Percentiles rank a stretch among this genome's conserved stretches.
Conservation (phyloP, 1,284 basidiomycete species). For the Sporisorium iseilematis-ciliati region DNA sequence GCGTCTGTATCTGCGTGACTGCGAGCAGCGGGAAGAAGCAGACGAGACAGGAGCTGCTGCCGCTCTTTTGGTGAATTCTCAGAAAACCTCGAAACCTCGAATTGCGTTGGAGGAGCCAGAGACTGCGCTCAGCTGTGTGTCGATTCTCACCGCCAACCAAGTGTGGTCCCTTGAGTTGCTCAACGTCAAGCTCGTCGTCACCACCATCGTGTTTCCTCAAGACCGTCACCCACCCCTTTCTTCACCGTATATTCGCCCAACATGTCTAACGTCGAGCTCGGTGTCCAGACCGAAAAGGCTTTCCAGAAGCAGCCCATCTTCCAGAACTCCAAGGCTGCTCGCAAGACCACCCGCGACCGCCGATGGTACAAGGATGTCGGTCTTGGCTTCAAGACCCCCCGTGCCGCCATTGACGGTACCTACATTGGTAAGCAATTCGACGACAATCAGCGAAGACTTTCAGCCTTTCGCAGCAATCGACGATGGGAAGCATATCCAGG, state of each 20-base stretch:
- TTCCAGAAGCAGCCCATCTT: slow-evolving; percentile 97
- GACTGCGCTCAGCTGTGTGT: neutral
- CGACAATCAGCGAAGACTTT: neutral
- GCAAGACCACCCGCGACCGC: slow-evolving; percentile 92
- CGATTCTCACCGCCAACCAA: neutral
- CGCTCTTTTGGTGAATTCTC: slow-evolving; percentile 4
- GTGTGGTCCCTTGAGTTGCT: slow-evolving; percentile 18
- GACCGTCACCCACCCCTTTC: slow-evolving; percentile 34
- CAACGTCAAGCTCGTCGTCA: slow-evolving; percentile 39
- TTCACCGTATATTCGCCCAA: slow-evolving; percentile 53
- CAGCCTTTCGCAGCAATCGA: slow-evolving; percentile 1
- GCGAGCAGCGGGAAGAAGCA: neutral
- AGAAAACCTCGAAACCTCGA: slow-evolving; percentile 10
- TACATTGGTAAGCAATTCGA: slow-evolving; percentile 78
- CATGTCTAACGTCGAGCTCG: slow-evolving; percentile 69
- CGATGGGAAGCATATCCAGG: neutral
- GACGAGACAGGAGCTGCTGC: slow-evolving; percentile 2
- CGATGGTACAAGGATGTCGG: slow-evolving; percentile 89
- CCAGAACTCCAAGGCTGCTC: slow-evolving; percentile 94
- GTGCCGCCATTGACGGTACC: slow-evolving; percentile 94
- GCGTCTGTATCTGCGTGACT: no score
- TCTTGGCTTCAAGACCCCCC: slow-evolving; percentile 78
- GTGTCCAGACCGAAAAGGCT: slow-evolving; percentile 69
- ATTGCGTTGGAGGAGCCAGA: neutral
- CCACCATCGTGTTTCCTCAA: slow-evolving; percentile 38